Percentiles rank a stretch among this genome's conserved stretches.
Conservation (phyloP, 208 protist genomes). For the Trypanosoma congolense region DNA sequence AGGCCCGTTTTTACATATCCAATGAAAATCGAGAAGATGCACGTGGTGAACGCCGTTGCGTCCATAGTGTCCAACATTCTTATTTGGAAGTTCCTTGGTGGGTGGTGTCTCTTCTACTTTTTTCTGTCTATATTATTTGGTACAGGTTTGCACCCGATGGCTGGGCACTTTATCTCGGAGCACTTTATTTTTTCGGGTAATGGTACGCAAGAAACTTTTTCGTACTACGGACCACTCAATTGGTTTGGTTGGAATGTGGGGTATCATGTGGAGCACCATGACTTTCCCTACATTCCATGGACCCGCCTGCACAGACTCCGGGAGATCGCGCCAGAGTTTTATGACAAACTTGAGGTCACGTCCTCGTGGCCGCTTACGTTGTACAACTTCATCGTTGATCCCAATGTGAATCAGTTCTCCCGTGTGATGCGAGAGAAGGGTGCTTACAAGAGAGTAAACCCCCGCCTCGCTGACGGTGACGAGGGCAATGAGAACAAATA, state of each 20-base stretch:
- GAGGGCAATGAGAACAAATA: neutral
- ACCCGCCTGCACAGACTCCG: slow-evolving; percentile 74
- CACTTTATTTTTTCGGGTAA: slow-evolving; percentile 85
- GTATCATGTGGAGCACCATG: slow-evolving; percentile 97
- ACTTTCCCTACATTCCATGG: slow-evolving; percentile 95
- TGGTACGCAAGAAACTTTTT: slow-evolving; percentile 93
- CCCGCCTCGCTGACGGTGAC: neutral
- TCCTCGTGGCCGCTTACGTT: slow-evolving; percentile 77
- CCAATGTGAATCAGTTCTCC: slow-evolving; percentile 55
- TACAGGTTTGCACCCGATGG: slow-evolving; percentile 82
- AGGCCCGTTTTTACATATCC: slow-evolving; percentile 69
- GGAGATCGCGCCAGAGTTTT: slow-evolving; percentile 91
- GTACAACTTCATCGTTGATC: slow-evolving; percentile 80
- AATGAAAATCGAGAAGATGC: slow-evolving; percentile 53
- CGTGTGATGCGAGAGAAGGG: slow-evolving; percentile 73
- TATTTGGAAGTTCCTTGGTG: slow-evolving; percentile 49
- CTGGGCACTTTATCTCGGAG: slow-evolving; percentile 92
- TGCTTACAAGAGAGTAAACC: slow-evolving; percentile 37
- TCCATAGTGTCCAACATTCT: slow-evolving; percentile 40
- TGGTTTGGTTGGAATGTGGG: slow-evolving; percentile 90
- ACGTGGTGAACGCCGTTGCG: slow-evolving; percentile 51
- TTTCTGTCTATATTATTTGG: slow-evolving; percentile 73
- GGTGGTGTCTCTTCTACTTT: slow-evolving; percentile 70
- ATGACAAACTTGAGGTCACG: slow-evolving; percentile 74
- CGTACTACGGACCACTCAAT: slow-evolving; percentile 94